Evolutionary conservation across 495 filamentous ascomycete genomes (phyloP), one percentile per base, ranked within the genome.

Genomic region (Penicillium coprophilum): DNA sequence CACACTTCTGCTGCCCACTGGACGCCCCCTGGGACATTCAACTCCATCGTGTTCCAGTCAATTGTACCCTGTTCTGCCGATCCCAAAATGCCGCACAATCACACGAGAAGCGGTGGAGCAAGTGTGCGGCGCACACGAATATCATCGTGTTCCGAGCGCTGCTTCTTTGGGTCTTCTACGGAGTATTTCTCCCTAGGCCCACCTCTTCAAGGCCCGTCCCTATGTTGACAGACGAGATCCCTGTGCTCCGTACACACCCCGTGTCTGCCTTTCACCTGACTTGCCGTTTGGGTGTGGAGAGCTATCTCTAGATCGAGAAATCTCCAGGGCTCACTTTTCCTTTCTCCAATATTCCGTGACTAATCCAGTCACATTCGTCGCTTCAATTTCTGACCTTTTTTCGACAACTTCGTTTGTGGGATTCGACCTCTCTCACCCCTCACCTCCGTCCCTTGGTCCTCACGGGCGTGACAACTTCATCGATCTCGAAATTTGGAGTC

Each of bases 401-500:
- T 61, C 39, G n/a, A 52, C 34, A 34, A 48, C 50, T 44, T 55
- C 12, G 24, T 15, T 51, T 45, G 24, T 44, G 32, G 31, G 17
- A 7, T 32, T 36, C 49, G 41, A 31, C 46, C 3, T 28, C n/a
- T 21, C 27, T 27, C 49, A 4, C 39, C 30, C 15, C 20, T 45
- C 28, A 21, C 12, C 44, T 11, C 46, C 11, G 49, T 34, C 10
- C n/a, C 36, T 36, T 12, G 38, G 30, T 44, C 41, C 3, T 41
- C 45, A 19, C 23, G 10, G 20, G 19, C 20, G 30, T 48, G 31
- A 20, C 7, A 28, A 21, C 32, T 30, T 43, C 63, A 67, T n/a
- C 62, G 76, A 30, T 60, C 69, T 4, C 67, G 69, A 34, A 44
- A 49, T 21, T 53, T 60, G 30, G 66, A 70, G 39, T 32, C 32